These are phyloP conservation scores for Pterocarpus santalinus DNA, from an alignment of 306 rosid species.

Conservation along the genomic window DNA sequence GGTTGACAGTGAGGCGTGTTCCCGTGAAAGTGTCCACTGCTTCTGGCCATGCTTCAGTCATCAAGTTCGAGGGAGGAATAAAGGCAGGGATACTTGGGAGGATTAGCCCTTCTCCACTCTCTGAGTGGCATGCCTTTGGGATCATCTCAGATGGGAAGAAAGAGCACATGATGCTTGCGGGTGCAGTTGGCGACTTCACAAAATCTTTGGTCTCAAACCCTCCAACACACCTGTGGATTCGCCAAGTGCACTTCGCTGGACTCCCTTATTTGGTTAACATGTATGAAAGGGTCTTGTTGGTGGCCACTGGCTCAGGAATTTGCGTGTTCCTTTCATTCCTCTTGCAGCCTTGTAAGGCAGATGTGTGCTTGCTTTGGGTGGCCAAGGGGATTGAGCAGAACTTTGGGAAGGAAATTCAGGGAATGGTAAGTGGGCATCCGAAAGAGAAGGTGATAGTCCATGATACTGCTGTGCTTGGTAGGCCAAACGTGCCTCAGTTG, in stretches of 20 bases:
- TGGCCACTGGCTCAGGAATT: slow-evolving; percentile 70
- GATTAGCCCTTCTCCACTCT: slow-evolving; percentile 62
- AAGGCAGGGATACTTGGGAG: slow-evolving; percentile 62
- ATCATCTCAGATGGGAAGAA: slow-evolving; percentile 59
- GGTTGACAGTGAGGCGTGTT: slow-evolving; percentile 59
- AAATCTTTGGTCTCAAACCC: slow-evolving; percentile 58
- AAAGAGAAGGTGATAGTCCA: slow-evolving; percentile 58
- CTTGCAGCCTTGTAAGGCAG: slow-evolving; percentile 55
- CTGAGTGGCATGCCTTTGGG: slow-evolving; percentile 72
- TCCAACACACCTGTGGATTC: slow-evolving; percentile 64
- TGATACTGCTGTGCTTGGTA: slow-evolving; percentile 56
- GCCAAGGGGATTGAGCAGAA: slow-evolving; percentile 60
- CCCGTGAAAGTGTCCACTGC: slow-evolving; percentile 47
- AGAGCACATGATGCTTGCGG: slow-evolving; percentile 69
- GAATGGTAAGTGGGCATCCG: slow-evolving; percentile 49
- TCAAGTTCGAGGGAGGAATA: slow-evolving; percentile 61
- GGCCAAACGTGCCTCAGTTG: slow-evolving; percentile 61
- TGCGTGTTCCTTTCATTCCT: slow-evolving; percentile 63
- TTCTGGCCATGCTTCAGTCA: slow-evolving; percentile 57
- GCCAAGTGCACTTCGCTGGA: slow-evolving; percentile 61
- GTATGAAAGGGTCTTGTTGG: slow-evolving; percentile 57
- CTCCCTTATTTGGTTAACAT: slow-evolving; percentile 63
- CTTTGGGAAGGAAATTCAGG: slow-evolving; percentile 60
- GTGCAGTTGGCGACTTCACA: slow-evolving; percentile 70
- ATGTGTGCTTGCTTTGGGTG: slow-evolving; percentile 67